A percentile compares a stretch with the other conserved stretches of the same genome.
These are phyloP conservation scores for Skeletonema menzelii DNA, from an alignment of 108 stramenopile genomes.

Conservation along the genomic window DNA sequence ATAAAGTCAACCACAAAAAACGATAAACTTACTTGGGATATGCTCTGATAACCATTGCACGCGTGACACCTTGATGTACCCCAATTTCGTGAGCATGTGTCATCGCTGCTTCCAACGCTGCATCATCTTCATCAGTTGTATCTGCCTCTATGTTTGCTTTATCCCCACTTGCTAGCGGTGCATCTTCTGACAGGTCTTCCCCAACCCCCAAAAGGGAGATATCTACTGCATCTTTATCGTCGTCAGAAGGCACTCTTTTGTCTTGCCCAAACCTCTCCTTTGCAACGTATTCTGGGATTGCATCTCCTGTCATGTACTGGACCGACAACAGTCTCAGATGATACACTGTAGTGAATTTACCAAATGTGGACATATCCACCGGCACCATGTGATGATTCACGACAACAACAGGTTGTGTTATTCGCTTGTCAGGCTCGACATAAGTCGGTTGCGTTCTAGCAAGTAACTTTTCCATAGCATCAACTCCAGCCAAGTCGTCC, in stretches of 20 bases:
- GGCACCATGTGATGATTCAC: constrained; percentile 91
- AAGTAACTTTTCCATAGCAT: constrained; percentile 71
- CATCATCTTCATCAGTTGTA: constrained; percentile 49
- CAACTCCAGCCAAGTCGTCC: constrained; percentile 74
- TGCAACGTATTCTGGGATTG: constrained; percentile 49
- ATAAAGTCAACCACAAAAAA: not conserved
- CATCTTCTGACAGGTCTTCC: constrained; percentile 2
- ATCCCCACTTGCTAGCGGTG: constrained; percentile 8
- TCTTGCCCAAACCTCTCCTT: constrained; percentile 19
- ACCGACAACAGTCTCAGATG: constrained; percentile 83
- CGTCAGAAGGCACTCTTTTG: constrained; percentile 6
- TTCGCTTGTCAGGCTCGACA: constrained; percentile 32
- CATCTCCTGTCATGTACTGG: constrained; percentile 82
- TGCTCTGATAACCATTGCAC: constrained; percentile 89
- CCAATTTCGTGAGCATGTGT: constrained; percentile 78
- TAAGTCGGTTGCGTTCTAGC: constrained; percentile 47
- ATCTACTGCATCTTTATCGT: constrained; percentile 9
- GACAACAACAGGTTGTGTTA: constrained; percentile 74
- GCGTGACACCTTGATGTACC: constrained; percentile 74
- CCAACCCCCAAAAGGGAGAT: constrained; percentile 8
- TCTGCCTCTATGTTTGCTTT: constrained; percentile 17
- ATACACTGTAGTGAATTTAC: constrained; percentile 76
- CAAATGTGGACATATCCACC: constrained; percentile 51
- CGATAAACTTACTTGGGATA: constrained; percentile 73
- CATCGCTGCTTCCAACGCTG: constrained; percentile 79